phyloP scores from a whole-genome alignment of 2,329 filamentous ascomycete species.

The Gliomastix tumulicola region DNA sequence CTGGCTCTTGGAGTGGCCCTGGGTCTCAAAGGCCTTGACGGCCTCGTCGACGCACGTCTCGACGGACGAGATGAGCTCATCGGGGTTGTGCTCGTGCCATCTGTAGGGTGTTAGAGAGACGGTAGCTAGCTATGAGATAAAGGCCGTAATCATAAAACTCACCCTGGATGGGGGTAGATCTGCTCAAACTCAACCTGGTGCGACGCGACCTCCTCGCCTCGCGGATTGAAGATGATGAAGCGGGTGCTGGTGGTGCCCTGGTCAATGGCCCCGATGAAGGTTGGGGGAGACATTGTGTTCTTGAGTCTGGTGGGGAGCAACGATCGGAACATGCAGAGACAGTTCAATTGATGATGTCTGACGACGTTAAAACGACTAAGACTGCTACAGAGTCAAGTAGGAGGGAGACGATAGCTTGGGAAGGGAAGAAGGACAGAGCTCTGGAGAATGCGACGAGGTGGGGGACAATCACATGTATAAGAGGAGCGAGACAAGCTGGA shows the following conservation, averaged over 20 bases:
- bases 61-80: conserved; percentile 66
- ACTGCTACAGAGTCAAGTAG: not conserved
- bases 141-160: too few relatives aligned
- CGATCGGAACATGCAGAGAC: conserved; percentile 13
- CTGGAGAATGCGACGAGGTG: not conserved
- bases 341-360: not conserved
- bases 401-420: conserved; percentile 1
- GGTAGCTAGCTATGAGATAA: too few relatives aligned
- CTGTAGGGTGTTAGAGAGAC: too few relatives aligned
- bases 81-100: conserved; percentile 80
- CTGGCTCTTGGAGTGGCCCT: conserved; percentile 59
- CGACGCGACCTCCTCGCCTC: conserved; percentile 64
- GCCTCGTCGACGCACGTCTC: conserved; percentile 71
- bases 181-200: conserved; percentile 74
- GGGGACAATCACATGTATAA: conserved; percentile 1
- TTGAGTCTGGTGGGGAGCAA: conserved; percentile 8
- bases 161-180: conserved; percentile 70
- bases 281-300: conserved; percentile 20
- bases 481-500: not conserved
- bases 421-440: conserved; percentile 1
- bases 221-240: conserved; percentile 80
- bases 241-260: conserved; percentile 74
- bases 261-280: conserved; percentile 70
- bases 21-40: conserved; percentile 58
- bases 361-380: not conserved